Base-by-base conservation (phyloP, 192 early-diverging fungal species). In the Allomyces macrogynus region DNA sequence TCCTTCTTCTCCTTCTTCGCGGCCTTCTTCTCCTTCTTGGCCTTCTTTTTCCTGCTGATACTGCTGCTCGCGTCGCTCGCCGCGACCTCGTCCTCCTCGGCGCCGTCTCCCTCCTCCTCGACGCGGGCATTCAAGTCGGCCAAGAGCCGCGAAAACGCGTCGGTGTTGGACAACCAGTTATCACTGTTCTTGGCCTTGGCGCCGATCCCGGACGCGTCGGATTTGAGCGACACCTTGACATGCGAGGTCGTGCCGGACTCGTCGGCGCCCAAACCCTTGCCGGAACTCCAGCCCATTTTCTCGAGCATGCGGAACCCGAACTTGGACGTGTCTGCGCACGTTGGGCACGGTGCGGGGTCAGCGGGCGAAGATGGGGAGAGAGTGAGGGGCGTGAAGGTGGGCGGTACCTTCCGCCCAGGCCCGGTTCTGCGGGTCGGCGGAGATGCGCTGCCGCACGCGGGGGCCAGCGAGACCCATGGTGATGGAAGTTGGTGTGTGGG, bases 261-360 rank as follows among this genome's bases (percentile, higher is more conserved):
- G 63, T 93, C 87, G 23, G 76, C 75, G 12, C 95, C 95, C 1
- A 98, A 78, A 14, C 95, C 95, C 67, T 91, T 92, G 49, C 92
- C 92, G 27, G 87, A 88, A 23, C 76, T 72, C 95, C 95, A 98
- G 1, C 95, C 95, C 92, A 98, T 94, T 68, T 94, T 92, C 66
- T 84, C 74, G 60, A 98, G 80, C 86, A 98, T 88, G 64, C 84
- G 84, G 72, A 86, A 86, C 43, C 95, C 93, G 73, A 90, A 89
- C 63, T 90, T 89, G 64, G 65, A 73, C 68, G 84, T 84, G 71
- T 93, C 89, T 84, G 20, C 10, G 7, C 40, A 49, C 4, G 24
- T 1, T 49, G 43, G 10, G 4, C 3, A 26, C 0, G n/a, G 23
- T 1, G 7, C 62, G 14, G 62, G 62, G 62, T 16, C 2, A 16